Evolutionary conservation across 2,329 filamentous ascomycete species (phyloP).

Genomic region (Cercospora citrullina): DNA sequence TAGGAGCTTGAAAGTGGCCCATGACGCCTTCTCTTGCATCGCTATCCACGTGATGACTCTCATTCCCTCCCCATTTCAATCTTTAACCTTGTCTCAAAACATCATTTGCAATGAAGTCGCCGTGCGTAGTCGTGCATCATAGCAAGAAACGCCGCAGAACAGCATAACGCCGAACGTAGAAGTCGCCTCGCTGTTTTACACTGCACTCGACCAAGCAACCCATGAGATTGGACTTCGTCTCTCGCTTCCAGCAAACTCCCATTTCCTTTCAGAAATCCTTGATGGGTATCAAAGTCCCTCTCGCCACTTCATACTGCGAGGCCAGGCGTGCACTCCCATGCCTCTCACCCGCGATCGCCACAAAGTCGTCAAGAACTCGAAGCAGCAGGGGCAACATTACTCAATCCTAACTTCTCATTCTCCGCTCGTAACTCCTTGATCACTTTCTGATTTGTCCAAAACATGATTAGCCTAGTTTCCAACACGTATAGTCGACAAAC

Average conservation of each 20-base stretch:
- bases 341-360: background rate
- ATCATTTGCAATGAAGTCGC: background rate
- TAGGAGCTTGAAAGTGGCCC: background rate
- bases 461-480: background rate
- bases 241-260: background rate
- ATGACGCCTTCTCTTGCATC: background rate
- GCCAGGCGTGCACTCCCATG: background rate
- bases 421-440: slow-evolving; percentile 49
- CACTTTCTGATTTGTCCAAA: slow-evolving; percentile 42
- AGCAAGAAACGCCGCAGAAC: background rate
- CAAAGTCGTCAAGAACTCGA: background rate
- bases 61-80: background rate
- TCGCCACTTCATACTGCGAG: background rate
- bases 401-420: slow-evolving; percentile 35
- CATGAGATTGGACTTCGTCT: background rate
- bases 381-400: background rate
- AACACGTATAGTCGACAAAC: background rate
- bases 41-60: background rate
- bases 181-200: background rate
- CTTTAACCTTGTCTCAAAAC: background rate
- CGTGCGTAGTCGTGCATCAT: background rate
- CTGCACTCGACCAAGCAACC: background rate
- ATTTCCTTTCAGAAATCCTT: background rate
- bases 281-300: background rate
- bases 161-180: background rate